Conservation (phyloP, 2,329 filamentous ascomycete species). For the Cytospora chrysosperma region DNA sequence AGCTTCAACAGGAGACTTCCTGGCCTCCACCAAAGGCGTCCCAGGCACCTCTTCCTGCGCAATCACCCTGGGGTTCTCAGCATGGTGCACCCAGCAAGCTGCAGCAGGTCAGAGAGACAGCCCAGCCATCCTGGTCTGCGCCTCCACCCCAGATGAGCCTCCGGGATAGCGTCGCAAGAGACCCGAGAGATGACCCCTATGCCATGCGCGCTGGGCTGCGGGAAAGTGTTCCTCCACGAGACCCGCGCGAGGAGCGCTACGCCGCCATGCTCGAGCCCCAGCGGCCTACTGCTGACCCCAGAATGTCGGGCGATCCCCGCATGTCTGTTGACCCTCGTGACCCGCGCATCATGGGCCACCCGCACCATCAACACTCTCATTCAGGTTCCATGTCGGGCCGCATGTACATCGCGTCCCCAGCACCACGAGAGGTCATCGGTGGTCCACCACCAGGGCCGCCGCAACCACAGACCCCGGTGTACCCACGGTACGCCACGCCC, state of each 20-base stretch:
- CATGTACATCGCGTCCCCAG: slow-evolving; percentile 17
- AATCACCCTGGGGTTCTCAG: slow-evolving; percentile 40
- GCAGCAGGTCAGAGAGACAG: slow-evolving; percentile 34
- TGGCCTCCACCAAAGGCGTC: slow-evolving; percentile 38
- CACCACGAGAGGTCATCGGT: slow-evolving; percentile 18
- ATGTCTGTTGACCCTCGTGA: slow-evolving; percentile 21
- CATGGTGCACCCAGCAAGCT: slow-evolving; percentile 39
- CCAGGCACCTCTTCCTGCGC: slow-evolving; percentile 35
- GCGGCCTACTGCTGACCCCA: slow-evolving; percentile 12
- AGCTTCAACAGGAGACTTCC: slow-evolving; percentile 32
- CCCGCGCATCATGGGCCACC: slow-evolving; percentile 21
- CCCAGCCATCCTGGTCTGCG: slow-evolving; percentile 37
- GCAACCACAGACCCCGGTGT: slow-evolving; percentile 16
- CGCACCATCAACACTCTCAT: slow-evolving; percentile 22
- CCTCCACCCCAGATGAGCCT: slow-evolving; percentile 29
- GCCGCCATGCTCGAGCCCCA: slow-evolving; percentile 12
- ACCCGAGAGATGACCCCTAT: slow-evolving; percentile 20
- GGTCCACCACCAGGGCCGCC: slow-evolving; percentile 17
- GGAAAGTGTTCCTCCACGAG: slow-evolving; percentile 11
- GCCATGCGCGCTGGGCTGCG: slow-evolving; percentile 14
- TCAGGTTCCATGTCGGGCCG: slow-evolving; percentile 20
- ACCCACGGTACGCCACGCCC: slow-evolving; percentile 20
- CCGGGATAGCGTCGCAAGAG: slow-evolving; percentile 23
- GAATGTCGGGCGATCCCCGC: slow-evolving; percentile 21
- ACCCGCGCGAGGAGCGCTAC: slow-evolving; percentile 20